Conservation (phyloP, 176 grass and related monocot species). For the Musa acuminata region DNA sequence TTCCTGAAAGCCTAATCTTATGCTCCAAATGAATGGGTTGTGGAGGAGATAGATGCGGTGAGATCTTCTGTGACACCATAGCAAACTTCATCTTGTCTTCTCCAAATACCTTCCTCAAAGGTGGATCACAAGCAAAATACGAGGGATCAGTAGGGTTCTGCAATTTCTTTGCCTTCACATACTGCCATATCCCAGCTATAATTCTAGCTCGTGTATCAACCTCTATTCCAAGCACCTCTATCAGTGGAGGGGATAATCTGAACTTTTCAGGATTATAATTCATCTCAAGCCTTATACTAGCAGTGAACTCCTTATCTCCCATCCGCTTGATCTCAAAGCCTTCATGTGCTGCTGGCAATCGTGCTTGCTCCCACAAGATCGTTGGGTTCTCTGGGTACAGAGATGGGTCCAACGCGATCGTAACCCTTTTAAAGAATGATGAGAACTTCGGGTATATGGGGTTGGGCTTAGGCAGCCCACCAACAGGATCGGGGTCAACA, state of each 20-base stretch:
- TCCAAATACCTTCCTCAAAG: slow-evolving; percentile 74
- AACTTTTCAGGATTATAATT: slow-evolving; percentile 86
- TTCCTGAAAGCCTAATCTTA: slow-evolving; percentile 69
- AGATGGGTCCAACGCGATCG: slow-evolving; percentile 47
- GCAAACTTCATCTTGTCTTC: slow-evolving; percentile 92
- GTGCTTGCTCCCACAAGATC: slow-evolving; percentile 68
- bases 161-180: slow-evolving; percentile 90
- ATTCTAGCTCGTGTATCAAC: slow-evolving; percentile 77
- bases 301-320: slow-evolving; percentile 84
- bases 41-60: slow-evolving; percentile 56
- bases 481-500: slow-evolving; percentile 49
- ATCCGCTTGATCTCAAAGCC: slow-evolving; percentile 94
- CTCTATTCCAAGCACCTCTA: slow-evolving; percentile 91
- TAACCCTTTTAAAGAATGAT: slow-evolving; percentile 79
- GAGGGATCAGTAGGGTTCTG: slow-evolving; percentile 80
- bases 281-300: slow-evolving; percentile 71
- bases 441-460: slow-evolving; percentile 85
- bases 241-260: slow-evolving; percentile 65
- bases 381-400: slow-evolving; percentile 73
- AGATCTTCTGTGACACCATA: slow-evolving; percentile 95
- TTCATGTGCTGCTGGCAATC: slow-evolving; percentile 53
- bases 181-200: slow-evolving; percentile 87
- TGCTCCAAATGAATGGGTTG: slow-evolving; percentile 75
- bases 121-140: slow-evolving; percentile 64
- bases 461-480: slow-evolving; percentile 69